Conservation (phyloP, 257 asterid species). For the Salvia miltiorrhiza region DNA sequence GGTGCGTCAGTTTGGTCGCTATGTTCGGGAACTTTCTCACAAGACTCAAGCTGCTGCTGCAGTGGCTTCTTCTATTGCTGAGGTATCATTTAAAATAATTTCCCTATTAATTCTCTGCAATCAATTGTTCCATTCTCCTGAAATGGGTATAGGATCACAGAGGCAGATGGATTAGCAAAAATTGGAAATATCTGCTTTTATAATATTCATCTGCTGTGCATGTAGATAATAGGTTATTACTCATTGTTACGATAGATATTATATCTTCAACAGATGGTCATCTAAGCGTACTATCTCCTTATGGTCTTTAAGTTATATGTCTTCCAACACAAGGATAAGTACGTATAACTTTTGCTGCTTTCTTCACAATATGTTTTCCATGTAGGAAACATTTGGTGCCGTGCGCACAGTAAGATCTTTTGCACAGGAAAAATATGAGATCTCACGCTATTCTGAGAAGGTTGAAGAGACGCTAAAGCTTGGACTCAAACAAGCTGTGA, state of each 20-base stretch:
- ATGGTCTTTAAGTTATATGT: conserved; percentile 8
- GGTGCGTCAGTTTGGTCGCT: conserved; percentile 73
- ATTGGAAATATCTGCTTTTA: conserved; percentile 1
- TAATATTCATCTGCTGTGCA: neutral
- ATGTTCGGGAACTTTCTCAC: conserved; percentile 78
- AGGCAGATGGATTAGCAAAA: conserved; percentile 3
- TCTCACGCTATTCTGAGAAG: conserved; percentile 71
- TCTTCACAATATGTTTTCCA: conserved; percentile 8
- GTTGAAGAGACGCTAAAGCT: conserved; percentile 81
- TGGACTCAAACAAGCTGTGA: conserved; percentile 83
- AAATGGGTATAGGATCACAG: neutral
- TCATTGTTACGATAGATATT: neutral
- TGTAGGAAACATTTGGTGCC: conserved; percentile 85
- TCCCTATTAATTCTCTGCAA: neutral
- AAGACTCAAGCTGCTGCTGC: conserved; percentile 94
- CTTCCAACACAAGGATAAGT: neutral
- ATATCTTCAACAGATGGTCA: neutral
- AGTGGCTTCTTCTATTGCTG: conserved; percentile 82
- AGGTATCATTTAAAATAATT: conserved; percentile 38
- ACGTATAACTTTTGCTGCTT: neutral
- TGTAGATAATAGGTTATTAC: neutral
- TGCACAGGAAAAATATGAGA: conserved; percentile 76
- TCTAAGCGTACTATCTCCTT: neutral
- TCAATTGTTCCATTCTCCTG: neutral
- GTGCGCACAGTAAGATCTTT: conserved; percentile 87